These are phyloP conservation scores for Blastocystis sp. DNA, from an alignment of 352 stramenopile genomes.

Conservation along the genomic window DNA sequence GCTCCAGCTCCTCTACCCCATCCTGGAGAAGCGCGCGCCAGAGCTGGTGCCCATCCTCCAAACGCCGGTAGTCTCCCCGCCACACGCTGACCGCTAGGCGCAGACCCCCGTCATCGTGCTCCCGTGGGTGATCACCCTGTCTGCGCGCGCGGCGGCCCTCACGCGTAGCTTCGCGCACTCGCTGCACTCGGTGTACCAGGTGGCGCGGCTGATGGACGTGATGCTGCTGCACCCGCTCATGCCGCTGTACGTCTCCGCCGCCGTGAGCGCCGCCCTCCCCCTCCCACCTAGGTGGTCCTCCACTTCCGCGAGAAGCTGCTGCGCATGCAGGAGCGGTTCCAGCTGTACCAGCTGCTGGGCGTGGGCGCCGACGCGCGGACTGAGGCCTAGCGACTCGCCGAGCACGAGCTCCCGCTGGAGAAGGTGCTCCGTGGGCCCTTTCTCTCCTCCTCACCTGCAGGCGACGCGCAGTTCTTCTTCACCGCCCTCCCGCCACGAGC, in stretches of 20 bases:
- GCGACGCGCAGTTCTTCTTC: constrained; percentile 47
- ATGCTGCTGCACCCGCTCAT: constrained; percentile 58
- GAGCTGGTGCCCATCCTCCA: constrained; percentile 53
- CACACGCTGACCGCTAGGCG: background rate
- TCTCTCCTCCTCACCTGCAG: background rate
- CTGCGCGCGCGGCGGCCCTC: background rate
- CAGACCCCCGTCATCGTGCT: constrained; percentile 49
- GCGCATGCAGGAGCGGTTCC: background rate
- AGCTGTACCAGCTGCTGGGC: constrained; percentile 26
- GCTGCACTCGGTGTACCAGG: constrained; percentile 1
- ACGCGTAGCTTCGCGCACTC: constrained; percentile 34
- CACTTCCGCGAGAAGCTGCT: constrained; percentile 22
- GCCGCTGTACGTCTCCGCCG: constrained; percentile 29
- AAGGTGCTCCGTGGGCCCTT: constrained; percentile 18
- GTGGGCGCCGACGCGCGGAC: background rate
- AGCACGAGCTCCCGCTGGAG: constrained; percentile 35
- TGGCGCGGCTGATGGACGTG: constrained; percentile 52
- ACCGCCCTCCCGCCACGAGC: constrained; percentile 7
- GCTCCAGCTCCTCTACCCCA: constrained; percentile 20
- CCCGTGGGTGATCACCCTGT: constrained; percentile 55
- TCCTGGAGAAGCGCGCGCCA: constrained; percentile 5
- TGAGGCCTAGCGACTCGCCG: constrained; percentile 4
- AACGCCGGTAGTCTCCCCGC: constrained; percentile 4
- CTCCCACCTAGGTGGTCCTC: background rate
- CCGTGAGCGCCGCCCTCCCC: background rate